Evolutionary conservation across 2,329 filamentous ascomycete species (phyloP), one percentile per base, ranked within the genome.

Genomic region (Fusarium sororula): DNA sequence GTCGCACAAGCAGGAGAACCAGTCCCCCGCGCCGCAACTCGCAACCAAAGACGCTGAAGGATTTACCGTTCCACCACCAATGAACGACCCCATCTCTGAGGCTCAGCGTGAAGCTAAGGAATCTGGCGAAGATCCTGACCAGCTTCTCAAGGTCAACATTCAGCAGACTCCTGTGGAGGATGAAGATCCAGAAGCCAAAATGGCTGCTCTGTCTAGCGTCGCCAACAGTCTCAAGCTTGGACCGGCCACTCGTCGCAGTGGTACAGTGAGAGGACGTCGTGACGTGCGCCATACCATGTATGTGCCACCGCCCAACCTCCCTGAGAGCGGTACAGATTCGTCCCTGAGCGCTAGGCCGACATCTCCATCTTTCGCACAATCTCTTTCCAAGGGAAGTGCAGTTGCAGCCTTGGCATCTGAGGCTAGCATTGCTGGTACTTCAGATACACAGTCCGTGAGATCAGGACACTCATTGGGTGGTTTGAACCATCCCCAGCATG

Each of bases 241-340:
- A 32, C 88, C 91, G 63, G 90, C 94, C 26, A 89, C 89, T 64
- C 90, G 93, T 32, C 93, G 91, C 78, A 85, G 89, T 20, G 92
- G 93, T 51, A 98, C 95, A 20, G 86, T 97, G 22, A 90, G 96
- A 75, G 96, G 96, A 58, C 92, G 96, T 69, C 90, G 96, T 80
- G 96, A 98, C 81, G 94, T 97, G 72, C 90, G 96, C 67, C 97
- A 97, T 82, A 98, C 95, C 3, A 91, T 98, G 62, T 96, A 96
- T 79, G 87, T 95, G 72, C 92, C 94, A 15, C 81, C 84, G 7
- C 74, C 81, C 13, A 79, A 80, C 37, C 72, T 83, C 22, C 68
- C 83, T 54, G 81, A 85, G 70, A 79, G 81, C 63, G 75, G 80
- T 7, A 76, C 75, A 6, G 79, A 80, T 20, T 75, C 70, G 1